phyloP scores from a whole-genome alignment of 2,329 filamentous ascomycete genomes.

The Byssothecium circinans region DNA sequence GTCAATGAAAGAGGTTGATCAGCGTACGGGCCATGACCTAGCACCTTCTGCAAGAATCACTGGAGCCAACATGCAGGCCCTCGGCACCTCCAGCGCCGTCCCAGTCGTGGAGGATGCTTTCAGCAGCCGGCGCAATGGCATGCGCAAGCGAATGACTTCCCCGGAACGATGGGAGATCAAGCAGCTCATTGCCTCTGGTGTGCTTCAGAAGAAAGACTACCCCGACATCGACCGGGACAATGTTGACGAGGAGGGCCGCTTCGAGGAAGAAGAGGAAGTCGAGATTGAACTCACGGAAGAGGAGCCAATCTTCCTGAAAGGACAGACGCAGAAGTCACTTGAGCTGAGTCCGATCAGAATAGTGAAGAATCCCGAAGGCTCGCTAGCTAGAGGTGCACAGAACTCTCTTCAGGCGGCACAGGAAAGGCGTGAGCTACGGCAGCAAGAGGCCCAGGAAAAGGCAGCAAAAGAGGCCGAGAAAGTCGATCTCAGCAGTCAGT shows the following conservation, averaged over 20 bases:
- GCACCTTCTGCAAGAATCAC: constrained; percentile 77
- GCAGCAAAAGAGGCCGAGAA: constrained; percentile 72
- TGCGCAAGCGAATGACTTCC: constrained; percentile 92
- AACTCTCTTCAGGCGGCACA: constrained; percentile 85
- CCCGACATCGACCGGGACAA: constrained; percentile 93
- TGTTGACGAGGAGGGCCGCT: constrained; percentile 78
- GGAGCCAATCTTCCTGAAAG: constrained; percentile 91
- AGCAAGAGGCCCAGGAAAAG: constrained; percentile 82
- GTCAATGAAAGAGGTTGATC: constrained; percentile 97
- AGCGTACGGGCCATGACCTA: constrained; percentile 81
- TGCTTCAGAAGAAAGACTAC: constrained; percentile 89
- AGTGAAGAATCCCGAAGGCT: constrained; percentile 97
- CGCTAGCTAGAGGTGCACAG: constrained; percentile 93
- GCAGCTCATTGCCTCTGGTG: constrained; percentile 92
- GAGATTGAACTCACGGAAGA: constrained; percentile 97
- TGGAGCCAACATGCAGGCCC: constrained; percentile 83
- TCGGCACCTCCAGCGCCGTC: constrained; percentile 66
- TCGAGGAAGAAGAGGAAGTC: constrained; percentile 93
- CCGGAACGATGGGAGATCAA: constrained; percentile 97
- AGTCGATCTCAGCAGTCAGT: constrained; percentile 84
- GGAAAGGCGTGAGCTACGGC: constrained; percentile 83
- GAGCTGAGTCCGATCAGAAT: constrained; percentile 95
- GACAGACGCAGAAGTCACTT: constrained; percentile 94
- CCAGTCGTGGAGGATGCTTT: constrained; percentile 66
- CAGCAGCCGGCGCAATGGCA: constrained; percentile 49